These are phyloP conservation scores for Musa troglodytarum DNA, from an alignment of 176 grass and related monocot species.

Conservation along the genomic window DNA sequence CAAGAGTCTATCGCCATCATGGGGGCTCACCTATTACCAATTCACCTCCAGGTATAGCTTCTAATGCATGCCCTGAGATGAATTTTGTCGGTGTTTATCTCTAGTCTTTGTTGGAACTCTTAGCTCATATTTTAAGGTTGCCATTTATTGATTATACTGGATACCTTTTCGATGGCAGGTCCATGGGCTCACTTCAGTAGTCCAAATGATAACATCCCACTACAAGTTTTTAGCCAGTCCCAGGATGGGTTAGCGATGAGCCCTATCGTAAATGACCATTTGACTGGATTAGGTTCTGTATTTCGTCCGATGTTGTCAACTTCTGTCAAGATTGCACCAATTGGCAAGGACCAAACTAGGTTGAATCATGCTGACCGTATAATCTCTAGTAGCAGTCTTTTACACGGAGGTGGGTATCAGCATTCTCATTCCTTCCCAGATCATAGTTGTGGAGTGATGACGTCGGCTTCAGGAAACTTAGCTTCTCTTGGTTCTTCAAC, in stretches of 20 bases:
- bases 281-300: slow-evolving; percentile 29
- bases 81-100: not conserved
- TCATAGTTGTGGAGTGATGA: slow-evolving; percentile 27
- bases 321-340: slow-evolving; percentile 25
- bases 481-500: slow-evolving; percentile 26
- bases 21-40: slow-evolving; percentile 72
- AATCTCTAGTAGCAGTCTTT: slow-evolving; percentile 5
- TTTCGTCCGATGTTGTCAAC: slow-evolving; percentile 21
- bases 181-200: slow-evolving; percentile 38
- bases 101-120: not conserved
- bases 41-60: slow-evolving; percentile 77
- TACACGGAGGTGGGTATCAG: not conserved
- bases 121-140: no score
- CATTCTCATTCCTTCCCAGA: slow-evolving; percentile 37
- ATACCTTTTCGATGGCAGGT: slow-evolving; percentile 27
- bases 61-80: not conserved
- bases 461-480: slow-evolving; percentile 5
- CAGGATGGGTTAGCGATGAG: slow-evolving; percentile 25
- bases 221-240: slow-evolving; percentile 26
- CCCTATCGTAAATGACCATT: slow-evolving; percentile 25
- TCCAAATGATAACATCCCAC: slow-evolving; percentile 29
- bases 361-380: slow-evolving; percentile 9
- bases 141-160: not conserved
- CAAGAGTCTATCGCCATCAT: slow-evolving; percentile 52
- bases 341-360: slow-evolving; percentile 32